Conservation (phyloP, 192 early-diverging fungal species). For the Coemansia sp. region DNA sequence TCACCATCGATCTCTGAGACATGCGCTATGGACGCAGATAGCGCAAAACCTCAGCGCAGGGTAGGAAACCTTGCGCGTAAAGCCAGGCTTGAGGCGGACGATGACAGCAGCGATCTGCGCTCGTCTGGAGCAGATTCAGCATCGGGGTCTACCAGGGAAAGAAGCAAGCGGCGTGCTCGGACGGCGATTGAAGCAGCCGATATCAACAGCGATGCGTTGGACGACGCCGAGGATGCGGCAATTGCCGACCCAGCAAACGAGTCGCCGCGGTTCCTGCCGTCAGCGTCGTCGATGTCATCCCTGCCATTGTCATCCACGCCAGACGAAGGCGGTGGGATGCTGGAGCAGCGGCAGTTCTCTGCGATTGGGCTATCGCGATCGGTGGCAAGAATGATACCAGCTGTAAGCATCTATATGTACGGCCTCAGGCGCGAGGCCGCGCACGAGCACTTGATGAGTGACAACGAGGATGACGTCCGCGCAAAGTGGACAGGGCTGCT, state of each 20-base stretch:
- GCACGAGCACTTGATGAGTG: slow-evolving; percentile 39
- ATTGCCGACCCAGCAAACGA: slow-evolving; percentile 35
- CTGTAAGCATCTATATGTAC: slow-evolving; percentile 37
- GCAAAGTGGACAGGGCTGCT: slow-evolving; percentile 43
- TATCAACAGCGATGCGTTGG: slow-evolving; percentile 29
- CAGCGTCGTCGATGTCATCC: not conserved
- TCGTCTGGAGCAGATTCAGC: slow-evolving; percentile 1
- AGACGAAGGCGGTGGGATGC: not conserved
- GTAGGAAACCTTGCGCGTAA: slow-evolving; percentile 52
- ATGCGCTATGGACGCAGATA: slow-evolving; percentile 5
- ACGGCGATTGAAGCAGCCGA: slow-evolving; percentile 14
- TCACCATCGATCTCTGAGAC: slow-evolving; percentile 1
- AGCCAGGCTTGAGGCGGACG: slow-evolving; percentile 31
- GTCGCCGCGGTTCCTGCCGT: not conserved
- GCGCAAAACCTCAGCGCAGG: slow-evolving; percentile 27
- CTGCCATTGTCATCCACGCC: slow-evolving; percentile 4
- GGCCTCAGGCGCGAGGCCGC: slow-evolving; percentile 37
- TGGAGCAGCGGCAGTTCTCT: slow-evolving; percentile 30
- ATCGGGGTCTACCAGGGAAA: not conserved
- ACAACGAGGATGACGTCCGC: slow-evolving; percentile 23
- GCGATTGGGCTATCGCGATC: slow-evolving; percentile 29
- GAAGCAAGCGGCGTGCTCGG: not conserved
- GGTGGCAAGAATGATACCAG: slow-evolving; percentile 27
- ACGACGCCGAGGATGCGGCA: slow-evolving; percentile 21
- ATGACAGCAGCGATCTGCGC: not conserved